These are phyloP conservation scores for Prillingera fragicola DNA, from an alignment of 1,284 basidiomycete genomes.

Conservation along the genomic window DNA sequence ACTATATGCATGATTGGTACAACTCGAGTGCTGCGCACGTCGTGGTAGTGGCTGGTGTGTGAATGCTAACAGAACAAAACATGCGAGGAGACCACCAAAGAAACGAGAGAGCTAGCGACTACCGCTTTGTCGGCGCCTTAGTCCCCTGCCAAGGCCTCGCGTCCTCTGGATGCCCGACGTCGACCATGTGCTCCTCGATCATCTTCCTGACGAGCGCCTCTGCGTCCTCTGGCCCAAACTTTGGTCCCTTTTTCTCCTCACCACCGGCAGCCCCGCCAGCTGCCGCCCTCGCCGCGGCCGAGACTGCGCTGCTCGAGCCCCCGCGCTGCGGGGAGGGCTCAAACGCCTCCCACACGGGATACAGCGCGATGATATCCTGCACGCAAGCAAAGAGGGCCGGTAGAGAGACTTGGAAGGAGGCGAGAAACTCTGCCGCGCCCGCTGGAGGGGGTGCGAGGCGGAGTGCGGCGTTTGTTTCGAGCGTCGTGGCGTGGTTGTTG, in stretches of 20 bases:
- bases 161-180: slow-evolving; percentile 55
- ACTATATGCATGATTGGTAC: slow-evolving; percentile 18
- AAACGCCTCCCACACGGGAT: slow-evolving; percentile 78
- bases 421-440: slow-evolving; percentile 60
- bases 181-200: slow-evolving; percentile 62
- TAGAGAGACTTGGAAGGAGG: slow-evolving; percentile 77
- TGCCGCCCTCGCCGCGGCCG: slow-evolving; percentile 16
- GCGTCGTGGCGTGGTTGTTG: slow-evolving; percentile 50
- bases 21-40: slow-evolving; percentile 10
- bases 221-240: slow-evolving; percentile 40
- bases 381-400: slow-evolving; percentile 75
- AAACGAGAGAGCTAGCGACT: no score
- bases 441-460: slow-evolving; percentile 31
- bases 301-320: slow-evolving; percentile 50
- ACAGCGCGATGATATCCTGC: slow-evolving; percentile 85
- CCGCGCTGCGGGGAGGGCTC: slow-evolving; percentile 48
- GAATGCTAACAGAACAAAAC: no score
- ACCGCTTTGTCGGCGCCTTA: slow-evolving; percentile 14
- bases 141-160: slow-evolving; percentile 16
- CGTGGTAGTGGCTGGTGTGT: no score
- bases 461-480: slow-evolving; percentile 36
- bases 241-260: slow-evolving; percentile 30
- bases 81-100: no score
- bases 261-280: slow-evolving; percentile 21
- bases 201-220: slow-evolving; percentile 57